Conservation (phyloP, 768 basidiomycete genomes). For the Calocera cornea region DNA sequence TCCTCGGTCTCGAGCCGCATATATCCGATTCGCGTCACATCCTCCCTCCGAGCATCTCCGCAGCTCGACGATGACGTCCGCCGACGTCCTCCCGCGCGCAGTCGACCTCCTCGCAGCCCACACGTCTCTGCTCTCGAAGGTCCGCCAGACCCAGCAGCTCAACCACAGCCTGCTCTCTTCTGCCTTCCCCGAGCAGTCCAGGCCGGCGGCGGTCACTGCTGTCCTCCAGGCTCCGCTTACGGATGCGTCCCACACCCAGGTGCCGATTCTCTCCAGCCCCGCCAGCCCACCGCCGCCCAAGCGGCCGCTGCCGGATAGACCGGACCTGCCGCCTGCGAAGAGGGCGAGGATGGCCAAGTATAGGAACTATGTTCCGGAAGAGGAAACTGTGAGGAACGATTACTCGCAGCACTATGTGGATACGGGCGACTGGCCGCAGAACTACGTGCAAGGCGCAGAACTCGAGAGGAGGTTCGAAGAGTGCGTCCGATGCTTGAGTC, state of each 20-base stretch:
- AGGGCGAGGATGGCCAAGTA: constrained; percentile 57
- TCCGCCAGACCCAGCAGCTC: neutral
- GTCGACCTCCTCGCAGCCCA: constrained; percentile 2
- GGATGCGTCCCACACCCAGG: neutral
- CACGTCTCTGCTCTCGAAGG: neutral
- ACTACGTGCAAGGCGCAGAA: constrained; percentile 81
- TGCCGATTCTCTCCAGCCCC: neutral
- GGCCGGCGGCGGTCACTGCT: neutral
- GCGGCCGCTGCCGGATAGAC: neutral
- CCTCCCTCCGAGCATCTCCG: too few species aligned
- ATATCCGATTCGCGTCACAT: too few species aligned
- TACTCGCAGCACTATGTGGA: constrained; percentile 84
- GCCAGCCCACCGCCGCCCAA: neutral
- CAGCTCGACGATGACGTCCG: neutral
- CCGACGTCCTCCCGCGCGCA: constrained; percentile 2
- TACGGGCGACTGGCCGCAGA: constrained; percentile 85
- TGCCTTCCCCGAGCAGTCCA: neutral
- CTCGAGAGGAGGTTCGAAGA: constrained; percentile 85
- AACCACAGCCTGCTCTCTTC: neutral
- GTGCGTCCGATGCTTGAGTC: constrained; percentile 37
- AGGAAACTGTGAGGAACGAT: constrained; percentile 94
- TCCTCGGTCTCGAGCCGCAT: too few species aligned
- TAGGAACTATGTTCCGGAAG: constrained; percentile 74
- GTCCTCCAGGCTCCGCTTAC: neutral
- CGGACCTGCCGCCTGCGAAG: constrained; percentile 54